Percentiles rank a stretch among this genome's conserved stretches.
Conservation (phyloP, 371 early-diverging fungal genomes). For the Mucor plumbeus region DNA sequence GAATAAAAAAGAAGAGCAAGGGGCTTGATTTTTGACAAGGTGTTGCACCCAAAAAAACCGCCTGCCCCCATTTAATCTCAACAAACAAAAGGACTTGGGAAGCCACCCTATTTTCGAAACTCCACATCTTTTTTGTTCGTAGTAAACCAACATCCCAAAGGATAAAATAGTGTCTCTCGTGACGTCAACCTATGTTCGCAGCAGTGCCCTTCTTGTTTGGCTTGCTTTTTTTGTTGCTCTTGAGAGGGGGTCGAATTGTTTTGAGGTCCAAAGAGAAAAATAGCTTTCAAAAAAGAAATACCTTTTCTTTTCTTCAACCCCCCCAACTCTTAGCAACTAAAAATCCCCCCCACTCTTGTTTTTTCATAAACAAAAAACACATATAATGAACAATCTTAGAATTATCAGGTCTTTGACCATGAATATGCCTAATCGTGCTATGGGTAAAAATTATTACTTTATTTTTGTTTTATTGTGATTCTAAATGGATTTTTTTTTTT, state of each 20-base stretch:
- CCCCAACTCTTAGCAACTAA: constrained; percentile 14
- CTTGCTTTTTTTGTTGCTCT: background rate
- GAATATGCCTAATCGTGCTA: constrained; percentile 8
- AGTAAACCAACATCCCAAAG: background rate
- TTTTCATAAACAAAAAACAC: background rate
- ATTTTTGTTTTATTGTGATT: background rate
- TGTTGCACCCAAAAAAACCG: background rate
- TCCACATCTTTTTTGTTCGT: background rate
- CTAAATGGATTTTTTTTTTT: background rate
- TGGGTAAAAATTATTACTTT: constrained; percentile 6
- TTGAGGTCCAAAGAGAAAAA: constrained; percentile 4
- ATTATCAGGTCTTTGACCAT: constrained; percentile 22
- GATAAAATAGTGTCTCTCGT: background rate
- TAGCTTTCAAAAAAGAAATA: constrained; percentile 6
- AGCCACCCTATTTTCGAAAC: constrained; percentile 1
- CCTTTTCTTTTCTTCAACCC: constrained; percentile 9
- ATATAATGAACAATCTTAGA: constrained; percentile 31
- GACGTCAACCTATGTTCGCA: background rate
- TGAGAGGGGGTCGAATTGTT: constrained; percentile 7
- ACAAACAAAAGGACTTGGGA: background rate
- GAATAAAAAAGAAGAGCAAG: constrained; percentile 19
- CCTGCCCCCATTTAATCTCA: background rate
- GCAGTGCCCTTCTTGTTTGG: background rate
- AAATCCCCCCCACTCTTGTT: constrained; percentile 24
- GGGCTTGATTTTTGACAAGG: constrained; percentile 27